Percentiles rank a stretch among this genome's conserved stretches.
Evolutionary conservation across 1,284 basidiomycete genomes (phyloP).

Genomic region (Meripilus lineatus): DNA sequence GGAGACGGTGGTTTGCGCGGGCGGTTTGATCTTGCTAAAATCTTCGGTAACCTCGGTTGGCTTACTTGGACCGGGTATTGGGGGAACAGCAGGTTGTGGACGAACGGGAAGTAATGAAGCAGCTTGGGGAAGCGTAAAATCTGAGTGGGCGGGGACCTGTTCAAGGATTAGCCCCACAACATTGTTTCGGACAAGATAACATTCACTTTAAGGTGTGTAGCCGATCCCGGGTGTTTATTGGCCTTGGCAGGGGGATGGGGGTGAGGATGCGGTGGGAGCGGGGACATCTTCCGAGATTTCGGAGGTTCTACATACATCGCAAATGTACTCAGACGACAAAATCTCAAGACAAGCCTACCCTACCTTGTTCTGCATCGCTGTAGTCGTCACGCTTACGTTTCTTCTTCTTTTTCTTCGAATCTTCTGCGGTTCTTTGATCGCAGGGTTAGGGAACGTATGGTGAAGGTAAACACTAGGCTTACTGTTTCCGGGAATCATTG

Average conservation of each 20-base stretch:
- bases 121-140: constrained; percentile 51
- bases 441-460: no score
- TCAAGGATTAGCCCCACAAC: neutral
- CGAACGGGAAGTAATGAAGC: constrained; percentile 55
- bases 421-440: constrained; percentile 38
- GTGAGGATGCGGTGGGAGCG: constrained; percentile 28
- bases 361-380: constrained; percentile 65
- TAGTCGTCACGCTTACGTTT: constrained; percentile 79
- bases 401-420: constrained; percentile 76
- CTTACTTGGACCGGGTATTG: constrained; percentile 75
- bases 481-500: constrained; percentile 39
- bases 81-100: constrained; percentile 61
- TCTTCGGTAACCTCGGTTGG: constrained; percentile 82
- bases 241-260: constrained; percentile 44
- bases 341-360: constrained; percentile 7
- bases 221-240: constrained; percentile 43
- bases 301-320: constrained; percentile 38
- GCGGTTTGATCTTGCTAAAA: constrained; percentile 78
- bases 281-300: constrained; percentile 56
- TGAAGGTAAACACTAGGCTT: no score
- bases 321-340: neutral
- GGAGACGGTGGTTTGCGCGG: constrained; percentile 56
- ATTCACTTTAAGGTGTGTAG: constrained; percentile 48
- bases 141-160: constrained; percentile 42
- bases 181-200: constrained; percentile 10